Percentiles rank a stretch among this genome's conserved stretches.
These are phyloP conservation scores for Pseudogymnoascus pannorum DNA, from an alignment of 2,329 filamentous ascomycete genomes.

Conservation along the genomic window DNA sequence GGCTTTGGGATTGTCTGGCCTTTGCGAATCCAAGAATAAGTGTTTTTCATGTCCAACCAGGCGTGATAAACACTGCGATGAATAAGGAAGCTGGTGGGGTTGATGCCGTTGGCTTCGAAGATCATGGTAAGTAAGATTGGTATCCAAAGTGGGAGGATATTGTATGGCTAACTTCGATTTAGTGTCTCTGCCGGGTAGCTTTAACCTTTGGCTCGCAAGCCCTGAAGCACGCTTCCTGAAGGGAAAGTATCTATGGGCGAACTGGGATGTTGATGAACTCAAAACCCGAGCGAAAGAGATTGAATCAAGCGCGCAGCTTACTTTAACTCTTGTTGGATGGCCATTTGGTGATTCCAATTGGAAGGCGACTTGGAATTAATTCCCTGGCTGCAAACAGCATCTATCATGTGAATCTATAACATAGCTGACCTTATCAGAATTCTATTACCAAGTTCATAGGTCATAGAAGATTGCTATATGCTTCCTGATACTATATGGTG, in stretches of 20 bases:
- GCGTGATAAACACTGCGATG: conserved; percentile 26
- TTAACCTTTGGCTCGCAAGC: conserved; percentile 21
- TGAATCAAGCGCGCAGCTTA: conserved; percentile 14
- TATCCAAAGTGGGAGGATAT: neutral
- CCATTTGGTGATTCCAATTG: conserved; percentile 13
- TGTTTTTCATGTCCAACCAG: conserved; percentile 31
- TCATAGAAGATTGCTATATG: too few relatives aligned
- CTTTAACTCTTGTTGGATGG: conserved; percentile 19
- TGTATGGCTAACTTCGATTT: conserved; percentile 15
- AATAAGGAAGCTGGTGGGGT: conserved; percentile 22
- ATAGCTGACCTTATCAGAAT: neutral
- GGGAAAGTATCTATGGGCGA: conserved; percentile 39
- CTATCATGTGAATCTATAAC: neutral
- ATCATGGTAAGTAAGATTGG: conserved; percentile 25
- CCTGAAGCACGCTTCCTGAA: conserved; percentile 41
- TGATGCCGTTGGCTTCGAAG: conserved; percentile 20
- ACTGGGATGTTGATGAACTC: conserved; percentile 46
- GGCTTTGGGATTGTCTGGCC: conserved; percentile 27
- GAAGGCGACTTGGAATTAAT: conserved; percentile 2
- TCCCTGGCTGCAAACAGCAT: neutral
- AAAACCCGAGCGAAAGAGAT: conserved; percentile 33
- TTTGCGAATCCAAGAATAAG: conserved; percentile 25
- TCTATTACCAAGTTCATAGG: neutral
- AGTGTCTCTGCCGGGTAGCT: conserved; percentile 21
- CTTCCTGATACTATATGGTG: too few relatives aligned